Base-by-base conservation (phyloP, 768 basidiomycete species). In the Kwoniella botswanensis region DNA sequence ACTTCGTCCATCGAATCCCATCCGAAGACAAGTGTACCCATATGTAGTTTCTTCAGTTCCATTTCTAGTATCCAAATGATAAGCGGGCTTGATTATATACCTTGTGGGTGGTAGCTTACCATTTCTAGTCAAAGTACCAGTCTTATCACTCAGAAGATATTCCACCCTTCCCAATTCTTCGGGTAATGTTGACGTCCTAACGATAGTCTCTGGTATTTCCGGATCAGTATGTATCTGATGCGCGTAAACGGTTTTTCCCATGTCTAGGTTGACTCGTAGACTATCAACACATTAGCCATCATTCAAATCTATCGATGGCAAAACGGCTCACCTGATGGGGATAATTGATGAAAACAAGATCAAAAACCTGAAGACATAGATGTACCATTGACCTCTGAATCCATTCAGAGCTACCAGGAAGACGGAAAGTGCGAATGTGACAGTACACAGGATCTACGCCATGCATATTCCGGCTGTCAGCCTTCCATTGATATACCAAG, bases 1-100 rank as follows among this genome's bases (percentile, higher is more conserved):
- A 98, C 93, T 81, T 99, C 97, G 77, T 99, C 97, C 96, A 99
- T 98, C n/a, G 97, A 91, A 77, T 99, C 97, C 73, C 86, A 90
- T 1, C 93, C 95, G 79, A 95, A 99, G 0, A 93, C 95, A 88
- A 98, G 93, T 1, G 97, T 99, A 4, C 97, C 97, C 91, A 98
- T 93, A 79, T 98, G 97, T 35, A 99, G 86, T 82, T 97, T 99
- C 86, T 91, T 94, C 92, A 98, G 92, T 84, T 98, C 96, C 97
- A 99, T 99, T 82, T 98, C 96, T 98, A 82, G 4, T 15, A 12
- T 18, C 21, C 3, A 42, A 55, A 22, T 29, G 2, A 22, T 43
- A 42, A 63, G 62, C 61, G 26, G 10, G 24, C 9, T n/a, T 29
- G 18, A 54, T 29, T 3, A 3, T 5, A 41, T 17, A 43, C 10